Evolutionary conservation across 805 yeast genomes (phyloP), one percentile per base, ranked within the genome.

Genomic region (Saccharomyces mikatae): DNA sequence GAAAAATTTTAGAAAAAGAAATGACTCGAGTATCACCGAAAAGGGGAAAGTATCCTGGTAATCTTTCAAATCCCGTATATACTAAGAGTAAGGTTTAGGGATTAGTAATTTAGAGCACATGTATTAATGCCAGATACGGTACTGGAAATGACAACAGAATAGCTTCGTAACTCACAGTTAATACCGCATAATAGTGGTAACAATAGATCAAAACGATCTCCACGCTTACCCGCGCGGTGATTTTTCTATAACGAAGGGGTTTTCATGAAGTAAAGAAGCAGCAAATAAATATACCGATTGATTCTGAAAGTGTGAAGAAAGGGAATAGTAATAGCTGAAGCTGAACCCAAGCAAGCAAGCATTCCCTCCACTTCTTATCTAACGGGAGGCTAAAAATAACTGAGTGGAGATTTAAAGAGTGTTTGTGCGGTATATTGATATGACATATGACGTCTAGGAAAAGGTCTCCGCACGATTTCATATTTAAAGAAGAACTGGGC

Each of bases 401-500:
- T 36, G 44, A 8, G 44, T 36, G 44, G 24, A n/a, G 4, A 36
- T n/a, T 36, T 17, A 17, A 17, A 36, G 17, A 36, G 44, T 21
- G 13, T 24, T 24, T 11, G 44, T 36, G 22, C 17, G 44, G 44
- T 44, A 44, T 49, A 51, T 32, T 49, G 58, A 50, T 54, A 58
- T 58, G 60, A 51, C 52, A 44, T 49, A 58, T 58, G 60, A 54
- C 57, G 56, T 55, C 59, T 13, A 52, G 57, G 54, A 69, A 68
- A 56, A 64, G 71, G 53, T 62, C 72, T 22, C 70, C 74, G 27
- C 63, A 61, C 47, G 72, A 69, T 60, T 70, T 69, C 50, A 58
- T 67, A 30, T 70, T 70, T 49, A 59, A 66, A 48, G 67, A 69
- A 47, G 66, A 66, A 52, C 53, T 94, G 26, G 99, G 99, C 4